A percentile compares a stretch with the other conserved stretches of the same genome.
phyloP scores from a whole-genome alignment of 2,329 filamentous ascomycete genomes.

The Cordyceps tenuipes region DNA sequence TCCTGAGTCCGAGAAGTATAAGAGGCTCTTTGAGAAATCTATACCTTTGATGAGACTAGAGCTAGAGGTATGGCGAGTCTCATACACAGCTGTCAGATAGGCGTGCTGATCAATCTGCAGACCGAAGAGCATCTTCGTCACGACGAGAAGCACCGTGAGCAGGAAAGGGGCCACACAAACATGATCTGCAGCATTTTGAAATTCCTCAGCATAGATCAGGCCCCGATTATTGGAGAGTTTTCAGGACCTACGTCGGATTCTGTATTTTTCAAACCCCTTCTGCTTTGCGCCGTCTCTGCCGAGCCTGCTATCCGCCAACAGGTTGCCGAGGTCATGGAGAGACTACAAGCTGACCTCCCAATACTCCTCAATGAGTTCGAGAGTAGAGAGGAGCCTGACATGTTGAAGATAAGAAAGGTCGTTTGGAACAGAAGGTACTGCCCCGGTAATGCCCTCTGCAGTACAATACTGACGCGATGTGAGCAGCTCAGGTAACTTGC shows the following conservation, averaged over 20 bases:
- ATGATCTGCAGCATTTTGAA: conserved; percentile 38
- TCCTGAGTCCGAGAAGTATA: conserved; percentile 39
- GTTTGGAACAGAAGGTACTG: conserved; percentile 48
- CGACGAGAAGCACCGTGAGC: conserved; percentile 10
- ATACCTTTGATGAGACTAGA: conserved; percentile 49
- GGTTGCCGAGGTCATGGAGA: conserved; percentile 38
- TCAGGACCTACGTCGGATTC: conserved; percentile 18
- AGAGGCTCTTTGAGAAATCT: conserved; percentile 45
- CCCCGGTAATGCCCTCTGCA: neutral
- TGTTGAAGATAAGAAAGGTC: conserved; percentile 25
- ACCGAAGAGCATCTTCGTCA: conserved; percentile 6
- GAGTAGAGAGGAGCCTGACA: conserved; percentile 19
- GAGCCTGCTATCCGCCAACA: conserved; percentile 41
- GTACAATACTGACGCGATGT: conserved; percentile 3
- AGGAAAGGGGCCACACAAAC: conserved; percentile 11
- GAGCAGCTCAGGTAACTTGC: conserved; percentile 29
- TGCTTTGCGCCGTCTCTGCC: conserved; percentile 45
- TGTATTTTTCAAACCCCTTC: conserved; percentile 40
- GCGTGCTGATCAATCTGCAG: neutral
- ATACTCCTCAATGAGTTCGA: conserved; percentile 22
- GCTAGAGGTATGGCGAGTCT: conserved; percentile 39
- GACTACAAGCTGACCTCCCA: conserved; percentile 32
- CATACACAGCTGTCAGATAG: too few relatives aligned
- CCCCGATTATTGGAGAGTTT: conserved; percentile 24
- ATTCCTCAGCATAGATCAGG: conserved; percentile 46